Base-by-base conservation (phyloP, 768 basidiomycete species). In the Daedaleopsis nitida region DNA sequence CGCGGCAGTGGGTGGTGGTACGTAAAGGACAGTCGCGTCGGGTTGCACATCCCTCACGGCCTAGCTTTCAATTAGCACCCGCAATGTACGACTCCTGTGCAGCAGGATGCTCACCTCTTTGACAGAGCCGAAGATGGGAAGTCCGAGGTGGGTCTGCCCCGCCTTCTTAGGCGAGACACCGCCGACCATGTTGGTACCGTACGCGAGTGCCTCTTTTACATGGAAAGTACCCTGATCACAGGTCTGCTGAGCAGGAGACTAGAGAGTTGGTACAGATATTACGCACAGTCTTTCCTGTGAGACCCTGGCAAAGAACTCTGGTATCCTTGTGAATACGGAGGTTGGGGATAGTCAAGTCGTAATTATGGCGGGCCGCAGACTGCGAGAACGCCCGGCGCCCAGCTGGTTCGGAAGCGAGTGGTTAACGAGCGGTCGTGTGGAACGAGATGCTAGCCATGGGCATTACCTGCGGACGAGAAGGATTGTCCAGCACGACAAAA, bases 141-240 rank as follows among this genome's bases (percentile, higher is more conserved):
- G 83, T 34, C 96, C 96, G 58, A 99, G 84, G 79, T 99, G 97
- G 3, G 86, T 92, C 75, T 91, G 88, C 14, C 97, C 97, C 57
- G 96, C 97, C 77, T 98, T 98, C 81, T 92, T 94, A 39, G 92
- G 93, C 2, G 94, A 96, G 56, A 97, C 95, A 63, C 97, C 97
- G 59, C 97, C 97, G 59, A 99, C 93, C 92, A 98, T 96, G 63
- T 88, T 91, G 60, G 96, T 98, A 19, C 97, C 96, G 72, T 92
- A 99, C 52, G 86, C 94, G 64, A 98, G 76, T 39, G 97, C 96
- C 75, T 98, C 94, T 70, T 82, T 88, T 63, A 87, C 86, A 81
- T 99, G 97, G 85, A 99, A 99, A 68, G 97, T 98, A 65, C 91
- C 97, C 96, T 92, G 55, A 24, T 38, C 27, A 51, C 45, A 43